These are phyloP conservation scores for Mortierella alpina DNA, from an alignment of 192 early-diverging fungal genomes.

Conservation along the genomic window DNA sequence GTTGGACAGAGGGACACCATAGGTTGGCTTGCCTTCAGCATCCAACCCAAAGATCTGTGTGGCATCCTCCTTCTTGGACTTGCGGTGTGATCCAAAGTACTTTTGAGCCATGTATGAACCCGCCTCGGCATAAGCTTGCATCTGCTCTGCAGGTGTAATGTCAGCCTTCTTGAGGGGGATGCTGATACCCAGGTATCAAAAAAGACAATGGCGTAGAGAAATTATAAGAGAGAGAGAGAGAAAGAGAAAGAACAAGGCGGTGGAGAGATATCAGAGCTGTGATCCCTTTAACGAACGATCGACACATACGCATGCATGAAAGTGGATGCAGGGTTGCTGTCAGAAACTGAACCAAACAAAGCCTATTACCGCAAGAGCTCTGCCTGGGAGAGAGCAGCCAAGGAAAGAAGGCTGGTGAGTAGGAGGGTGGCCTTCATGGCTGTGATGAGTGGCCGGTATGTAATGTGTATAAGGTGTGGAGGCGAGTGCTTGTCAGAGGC, in stretches of 20 bases:
- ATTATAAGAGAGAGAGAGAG: neutral
- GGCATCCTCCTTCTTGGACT: slow-evolving; percentile 46
- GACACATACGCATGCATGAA: too few relatives aligned
- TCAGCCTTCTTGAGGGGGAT: slow-evolving; percentile 73
- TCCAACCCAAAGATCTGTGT: slow-evolving; percentile 60
- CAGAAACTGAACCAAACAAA: neutral
- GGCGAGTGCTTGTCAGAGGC: neutral
- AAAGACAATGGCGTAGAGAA: neutral
- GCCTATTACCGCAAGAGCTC: slow-evolving; percentile 9
- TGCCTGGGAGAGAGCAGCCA: slow-evolving; percentile 5
- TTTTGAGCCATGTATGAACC: slow-evolving; percentile 80
- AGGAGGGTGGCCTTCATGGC: slow-evolving; percentile 6
- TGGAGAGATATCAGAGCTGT: neutral
- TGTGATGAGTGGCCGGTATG: too few relatives aligned
- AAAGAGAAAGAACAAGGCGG: neutral
- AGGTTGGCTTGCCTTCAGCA: slow-evolving; percentile 64
- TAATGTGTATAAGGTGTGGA: neutral
- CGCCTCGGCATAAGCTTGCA: slow-evolving; percentile 72
- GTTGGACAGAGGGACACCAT: slow-evolving; percentile 87
- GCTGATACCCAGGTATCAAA: slow-evolving; percentile 28
- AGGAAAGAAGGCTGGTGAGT: slow-evolving; percentile 2
- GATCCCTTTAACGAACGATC: too few relatives aligned
- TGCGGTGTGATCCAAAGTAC: slow-evolving; percentile 70
- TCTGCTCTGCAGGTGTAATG: slow-evolving; percentile 69
- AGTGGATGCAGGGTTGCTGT: too few relatives aligned